Evolutionary conservation across 441 rosid genomes (phyloP).

Genomic region (Flueggea neowawraea): DNA sequence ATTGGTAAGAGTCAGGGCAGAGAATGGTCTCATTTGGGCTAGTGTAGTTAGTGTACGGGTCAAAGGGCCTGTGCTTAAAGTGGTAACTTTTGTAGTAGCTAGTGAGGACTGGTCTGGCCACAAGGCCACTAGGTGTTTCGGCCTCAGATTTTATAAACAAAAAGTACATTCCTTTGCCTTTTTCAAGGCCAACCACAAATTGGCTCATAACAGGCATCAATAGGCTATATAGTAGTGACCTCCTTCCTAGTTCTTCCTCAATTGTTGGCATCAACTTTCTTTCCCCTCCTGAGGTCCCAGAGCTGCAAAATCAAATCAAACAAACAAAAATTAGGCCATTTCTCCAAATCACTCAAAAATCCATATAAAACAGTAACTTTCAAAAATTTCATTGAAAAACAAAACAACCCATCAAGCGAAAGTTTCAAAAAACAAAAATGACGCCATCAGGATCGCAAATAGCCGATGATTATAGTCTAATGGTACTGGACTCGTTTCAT

Average conservation of each 20-base stretch:
- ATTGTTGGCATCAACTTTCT: constrained; percentile 97
- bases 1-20: constrained; percentile 91
- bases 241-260: constrained; percentile 78
- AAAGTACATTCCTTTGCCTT: constrained; percentile 99
- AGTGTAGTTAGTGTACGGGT: constrained; percentile 94
- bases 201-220: constrained; percentile 97
- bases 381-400: neutral
- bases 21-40: constrained; percentile 96
- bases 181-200: constrained; percentile 73
- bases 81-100: constrained; percentile 91
- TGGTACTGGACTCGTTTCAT: too few species aligned
- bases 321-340: constrained; percentile 12
- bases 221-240: constrained; percentile 78
- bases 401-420: constrained; percentile 6
- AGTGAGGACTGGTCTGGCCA: constrained; percentile 89
- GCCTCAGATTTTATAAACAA: constrained; percentile 90
- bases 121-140: constrained; percentile 83
- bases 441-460: too few species aligned
- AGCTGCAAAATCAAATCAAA: constrained; percentile 37
- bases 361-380: neutral
- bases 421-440: neutral
- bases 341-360: constrained; percentile 12
- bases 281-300: constrained; percentile 97
- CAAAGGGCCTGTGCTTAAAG: constrained; percentile 76
- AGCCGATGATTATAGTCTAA: too few species aligned